phyloP scores from a whole-genome alignment of 2,329 filamentous ascomycete species.

The Fusarium caatingaense region DNA sequence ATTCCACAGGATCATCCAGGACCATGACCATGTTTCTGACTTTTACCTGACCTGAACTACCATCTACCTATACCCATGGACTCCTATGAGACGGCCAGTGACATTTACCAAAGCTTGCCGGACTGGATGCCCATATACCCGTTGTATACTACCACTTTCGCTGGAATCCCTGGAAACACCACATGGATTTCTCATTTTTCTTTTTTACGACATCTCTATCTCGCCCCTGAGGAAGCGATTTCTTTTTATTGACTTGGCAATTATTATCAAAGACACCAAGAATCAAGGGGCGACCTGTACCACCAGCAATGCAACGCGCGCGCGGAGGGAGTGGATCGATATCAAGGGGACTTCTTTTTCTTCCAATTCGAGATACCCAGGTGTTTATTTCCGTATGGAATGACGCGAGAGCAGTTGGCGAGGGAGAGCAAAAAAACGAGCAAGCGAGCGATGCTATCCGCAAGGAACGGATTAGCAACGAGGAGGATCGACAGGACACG shows the following conservation, averaged over 20 bases:
- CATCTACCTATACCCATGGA: constrained; percentile 40
- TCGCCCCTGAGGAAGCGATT: constrained; percentile 42
- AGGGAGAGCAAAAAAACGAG: constrained; percentile 30
- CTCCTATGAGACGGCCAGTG: constrained; percentile 36
- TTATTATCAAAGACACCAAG: constrained; percentile 41
- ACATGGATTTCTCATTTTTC: constrained; percentile 40
- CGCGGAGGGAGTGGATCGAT: constrained; percentile 45
- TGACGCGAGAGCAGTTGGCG: constrained; percentile 47
- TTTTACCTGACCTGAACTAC: constrained; percentile 30
- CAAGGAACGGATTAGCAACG: constrained; percentile 16
- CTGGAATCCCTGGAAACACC: constrained; percentile 43
- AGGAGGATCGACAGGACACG: constrained; percentile 31
- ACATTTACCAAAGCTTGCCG: constrained; percentile 37
- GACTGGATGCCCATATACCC: constrained; percentile 42
- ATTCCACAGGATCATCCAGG: constrained; percentile 41
- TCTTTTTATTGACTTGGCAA: constrained; percentile 44
- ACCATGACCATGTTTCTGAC: constrained; percentile 41
- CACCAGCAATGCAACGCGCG: constrained; percentile 48
- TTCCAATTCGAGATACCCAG: constrained; percentile 54
- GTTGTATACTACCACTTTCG: constrained; percentile 48
- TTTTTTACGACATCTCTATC: constrained; percentile 42
- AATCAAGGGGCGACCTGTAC: constrained; percentile 49
- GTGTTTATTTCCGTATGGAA: constrained; percentile 47
- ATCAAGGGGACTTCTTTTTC: constrained; percentile 47
- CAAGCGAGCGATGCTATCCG: constrained; percentile 19